Evolutionary conservation across 495 filamentous ascomycete species (phyloP).

Genomic region (Penicillium longicatenatum): DNA sequence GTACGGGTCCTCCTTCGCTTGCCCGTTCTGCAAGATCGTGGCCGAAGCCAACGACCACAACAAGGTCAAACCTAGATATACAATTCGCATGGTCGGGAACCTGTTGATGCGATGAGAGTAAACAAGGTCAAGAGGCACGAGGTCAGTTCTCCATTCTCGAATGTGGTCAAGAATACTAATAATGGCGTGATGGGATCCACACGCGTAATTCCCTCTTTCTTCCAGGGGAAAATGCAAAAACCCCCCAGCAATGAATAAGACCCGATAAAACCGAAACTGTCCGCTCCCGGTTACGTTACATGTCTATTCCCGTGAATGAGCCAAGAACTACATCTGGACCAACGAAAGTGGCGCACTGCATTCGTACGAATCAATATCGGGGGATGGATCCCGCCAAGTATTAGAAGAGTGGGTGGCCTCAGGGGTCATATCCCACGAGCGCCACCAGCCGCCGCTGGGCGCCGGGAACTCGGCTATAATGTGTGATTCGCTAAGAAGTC

Average conservation of each 20-base stretch:
- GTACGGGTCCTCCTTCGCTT: constrained; percentile 45
- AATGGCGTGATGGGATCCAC: constrained; percentile 23
- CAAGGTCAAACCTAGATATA: constrained; percentile 8
- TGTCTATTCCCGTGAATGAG: neutral
- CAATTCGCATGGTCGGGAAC: constrained; percentile 20
- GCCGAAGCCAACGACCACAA: constrained; percentile 29
- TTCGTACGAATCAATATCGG: neutral
- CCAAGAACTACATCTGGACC: neutral
- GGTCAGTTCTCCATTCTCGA: constrained; percentile 1
- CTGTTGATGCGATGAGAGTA: constrained; percentile 5
- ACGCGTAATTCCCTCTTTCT: neutral
- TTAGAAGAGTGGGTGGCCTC: neutral
- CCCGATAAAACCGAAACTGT: neutral
- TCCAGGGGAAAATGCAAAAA: neutral
- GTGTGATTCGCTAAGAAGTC: neutral
- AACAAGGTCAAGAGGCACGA: constrained; percentile 3
- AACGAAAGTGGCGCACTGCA: neutral
- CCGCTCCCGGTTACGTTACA: neutral
- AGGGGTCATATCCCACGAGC: neutral
- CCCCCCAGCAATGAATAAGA: neutral
- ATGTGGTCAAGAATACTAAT: constrained; percentile 19
- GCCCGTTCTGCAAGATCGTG: constrained; percentile 67
- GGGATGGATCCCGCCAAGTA: neutral
- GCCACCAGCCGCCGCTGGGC: constrained; percentile 2
- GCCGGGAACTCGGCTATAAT: neutral